Conservation (phyloP, 352 stramenopile species). For the Globisporangium splendens region DNA sequence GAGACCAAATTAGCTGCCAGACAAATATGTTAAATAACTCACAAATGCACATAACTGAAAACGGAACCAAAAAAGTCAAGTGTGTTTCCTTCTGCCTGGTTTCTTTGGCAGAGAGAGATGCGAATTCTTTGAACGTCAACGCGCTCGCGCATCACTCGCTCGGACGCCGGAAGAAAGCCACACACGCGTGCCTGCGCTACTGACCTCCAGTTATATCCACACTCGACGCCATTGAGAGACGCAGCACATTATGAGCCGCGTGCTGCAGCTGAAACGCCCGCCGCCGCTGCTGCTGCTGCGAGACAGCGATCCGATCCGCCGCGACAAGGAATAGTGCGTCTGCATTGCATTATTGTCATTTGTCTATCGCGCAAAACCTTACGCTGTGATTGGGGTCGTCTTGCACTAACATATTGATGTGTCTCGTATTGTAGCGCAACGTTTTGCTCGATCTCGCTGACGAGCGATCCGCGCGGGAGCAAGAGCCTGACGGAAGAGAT, state of each 20-base stretch:
- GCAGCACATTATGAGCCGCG: conserved; percentile 2
- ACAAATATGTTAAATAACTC: background rate
- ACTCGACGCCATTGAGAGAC: too few relatives aligned
- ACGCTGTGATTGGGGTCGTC: background rate
- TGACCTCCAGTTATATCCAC: too few relatives aligned
- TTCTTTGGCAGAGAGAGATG: background rate
- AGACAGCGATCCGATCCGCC: conserved; percentile 6
- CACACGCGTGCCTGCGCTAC: too few relatives aligned
- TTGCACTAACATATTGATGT: background rate
- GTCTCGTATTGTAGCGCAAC: conserved; percentile 24
- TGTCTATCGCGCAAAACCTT: background rate
- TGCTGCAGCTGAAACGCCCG: background rate
- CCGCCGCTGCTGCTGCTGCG: conserved; percentile 8
- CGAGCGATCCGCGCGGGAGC: conserved; percentile 41
- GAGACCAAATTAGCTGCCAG: background rate
- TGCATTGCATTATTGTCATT: background rate
- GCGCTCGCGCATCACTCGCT: too few relatives aligned
- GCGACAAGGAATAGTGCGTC: conserved; percentile 34
- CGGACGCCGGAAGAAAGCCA: too few relatives aligned
- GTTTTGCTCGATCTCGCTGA: conserved; percentile 64
- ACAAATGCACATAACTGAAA: background rate
- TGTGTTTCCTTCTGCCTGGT: too few relatives aligned
- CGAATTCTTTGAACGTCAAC: background rate
- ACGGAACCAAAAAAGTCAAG: too few relatives aligned
- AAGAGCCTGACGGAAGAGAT: conserved; percentile 36